These are phyloP conservation scores for Scheffersomyces illinoinensis DNA, from an alignment of 1,139 yeast species.

Conservation along the genomic window DNA sequence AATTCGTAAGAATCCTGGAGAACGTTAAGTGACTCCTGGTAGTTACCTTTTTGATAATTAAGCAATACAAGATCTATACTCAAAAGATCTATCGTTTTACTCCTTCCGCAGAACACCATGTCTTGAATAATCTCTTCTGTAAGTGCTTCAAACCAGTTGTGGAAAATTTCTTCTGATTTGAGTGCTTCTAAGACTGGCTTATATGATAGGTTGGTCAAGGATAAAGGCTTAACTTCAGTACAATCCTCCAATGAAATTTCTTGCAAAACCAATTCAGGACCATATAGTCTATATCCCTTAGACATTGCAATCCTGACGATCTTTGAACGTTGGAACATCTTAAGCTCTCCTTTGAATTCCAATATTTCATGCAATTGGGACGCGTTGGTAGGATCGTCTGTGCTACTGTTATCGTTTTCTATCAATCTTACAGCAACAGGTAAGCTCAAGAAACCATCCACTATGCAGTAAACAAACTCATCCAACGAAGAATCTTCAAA, in stretches of 20 bases:
- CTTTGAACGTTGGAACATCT: slow-evolving; percentile 44
- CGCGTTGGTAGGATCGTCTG: slow-evolving; percentile 8
- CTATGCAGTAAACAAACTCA: slow-evolving; percentile 32
- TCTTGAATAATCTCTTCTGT: slow-evolving; percentile 48
- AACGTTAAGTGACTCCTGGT: slow-evolving; percentile 60
- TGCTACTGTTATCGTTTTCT: slow-evolving; percentile 13
- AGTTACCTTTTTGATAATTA: slow-evolving; percentile 59
- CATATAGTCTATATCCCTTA: slow-evolving; percentile 38
- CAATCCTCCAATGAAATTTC: slow-evolving; percentile 29
- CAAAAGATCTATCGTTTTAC: slow-evolving; percentile 69
- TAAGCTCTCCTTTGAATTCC: slow-evolving; percentile 50
- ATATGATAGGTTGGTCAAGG: slow-evolving; percentile 9
- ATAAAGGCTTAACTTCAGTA: slow-evolving; percentile 3
- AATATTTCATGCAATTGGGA: slow-evolving; percentile 29
- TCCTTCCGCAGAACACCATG: slow-evolving; percentile 49
- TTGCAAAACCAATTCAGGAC: slow-evolving; percentile 27
- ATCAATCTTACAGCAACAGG: slow-evolving; percentile 26
- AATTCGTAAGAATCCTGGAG: slow-evolving; percentile 69
- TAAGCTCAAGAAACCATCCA: slow-evolving; percentile 31
- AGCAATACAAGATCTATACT: slow-evolving; percentile 81
- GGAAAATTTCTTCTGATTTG: slow-evolving; percentile 17
- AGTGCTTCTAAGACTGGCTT: slow-evolving; percentile 16
- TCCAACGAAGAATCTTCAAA: slow-evolving; percentile 16
- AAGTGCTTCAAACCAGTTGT: slow-evolving; percentile 28
- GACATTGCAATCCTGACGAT: slow-evolving; percentile 37